Evolutionary conservation across 1,139 yeast species (phyloP).

Genomic region (Taphrina flavorubra): DNA sequence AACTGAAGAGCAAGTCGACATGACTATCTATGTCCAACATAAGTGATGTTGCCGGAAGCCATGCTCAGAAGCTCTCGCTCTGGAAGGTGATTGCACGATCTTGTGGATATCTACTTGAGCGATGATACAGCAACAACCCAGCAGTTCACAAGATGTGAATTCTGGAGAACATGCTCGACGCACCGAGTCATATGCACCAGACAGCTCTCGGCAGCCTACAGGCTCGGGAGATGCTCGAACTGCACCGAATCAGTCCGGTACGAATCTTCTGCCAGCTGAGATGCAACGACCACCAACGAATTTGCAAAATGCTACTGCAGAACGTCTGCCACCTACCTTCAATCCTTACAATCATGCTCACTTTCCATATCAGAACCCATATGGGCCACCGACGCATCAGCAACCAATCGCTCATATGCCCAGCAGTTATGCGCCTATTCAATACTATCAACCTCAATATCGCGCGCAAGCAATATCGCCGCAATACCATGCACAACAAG

Average conservation of each 20-base stretch:
- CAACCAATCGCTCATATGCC: not conserved
- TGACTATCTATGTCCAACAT: too few relatives aligned
- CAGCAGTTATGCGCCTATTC: not conserved
- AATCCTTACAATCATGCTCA: not conserved
- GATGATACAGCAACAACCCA: not conserved
- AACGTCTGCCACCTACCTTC: not conserved
- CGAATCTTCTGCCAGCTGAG: not conserved
- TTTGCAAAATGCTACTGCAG: not conserved
- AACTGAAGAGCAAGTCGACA: too few relatives aligned
- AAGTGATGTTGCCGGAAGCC: too few relatives aligned
- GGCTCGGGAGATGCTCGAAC: not conserved
- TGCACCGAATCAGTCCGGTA: not conserved
- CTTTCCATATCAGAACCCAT: not conserved
- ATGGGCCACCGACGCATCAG: not conserved
- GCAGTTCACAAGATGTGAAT: not conserved
- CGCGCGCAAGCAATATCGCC: not conserved
- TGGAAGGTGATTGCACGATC: too few relatives aligned
- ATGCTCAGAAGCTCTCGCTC: too few relatives aligned
- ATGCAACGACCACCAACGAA: not conserved
- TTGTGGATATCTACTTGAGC: not conserved
- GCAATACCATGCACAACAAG: not conserved
- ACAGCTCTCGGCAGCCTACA: not conserved
- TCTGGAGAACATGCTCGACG: not conserved
- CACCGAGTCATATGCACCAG: not conserved
- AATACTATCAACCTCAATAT: conserved; percentile 5